These are phyloP conservation scores for Tephrocybe sp. DNA, from an alignment of 768 basidiomycete genomes.

Conservation along the genomic window DNA sequence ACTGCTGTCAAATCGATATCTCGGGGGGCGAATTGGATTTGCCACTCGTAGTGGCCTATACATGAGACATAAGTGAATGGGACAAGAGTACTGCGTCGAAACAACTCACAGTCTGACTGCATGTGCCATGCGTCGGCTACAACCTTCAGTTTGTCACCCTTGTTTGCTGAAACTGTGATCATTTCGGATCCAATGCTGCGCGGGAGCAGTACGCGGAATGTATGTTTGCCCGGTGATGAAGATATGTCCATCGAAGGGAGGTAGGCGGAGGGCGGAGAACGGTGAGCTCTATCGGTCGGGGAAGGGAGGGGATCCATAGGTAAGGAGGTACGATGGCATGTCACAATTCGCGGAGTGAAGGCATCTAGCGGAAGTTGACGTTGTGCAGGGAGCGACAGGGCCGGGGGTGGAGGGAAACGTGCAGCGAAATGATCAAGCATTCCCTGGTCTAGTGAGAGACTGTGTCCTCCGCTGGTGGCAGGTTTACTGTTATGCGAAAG, in stretches of 20 bases:
- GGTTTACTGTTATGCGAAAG: neutral
- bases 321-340: conserved; percentile 12
- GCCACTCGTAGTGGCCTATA: conserved; percentile 64
- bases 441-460: conserved; percentile 10
- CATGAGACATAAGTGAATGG: conserved; percentile 4
- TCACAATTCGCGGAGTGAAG: conserved; percentile 18
- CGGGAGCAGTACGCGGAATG: conserved; percentile 50
- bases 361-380: conserved; percentile 18
- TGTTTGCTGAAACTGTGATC: conserved; percentile 63
- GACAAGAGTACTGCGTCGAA: neutral
- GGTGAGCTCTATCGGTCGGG: conserved; percentile 28
- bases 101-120: conserved; percentile 54
- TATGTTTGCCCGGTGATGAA: conserved; percentile 40
- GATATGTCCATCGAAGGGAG: conserved; percentile 48
- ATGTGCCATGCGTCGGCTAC: conserved; percentile 65
- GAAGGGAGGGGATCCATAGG: conserved; percentile 18
- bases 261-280: conserved; percentile 25
- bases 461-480: neutral
- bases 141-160: conserved; percentile 55
- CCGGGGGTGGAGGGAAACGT: conserved; percentile 28
- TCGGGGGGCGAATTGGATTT: conserved; percentile 50
- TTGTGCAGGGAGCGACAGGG: conserved; percentile 19
- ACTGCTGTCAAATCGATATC: conserved; percentile 57
- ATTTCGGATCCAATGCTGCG: conserved; percentile 53
- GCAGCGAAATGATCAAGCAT: conserved; percentile 29